Conservation (phyloP, 2,329 filamentous ascomycete genomes). For the Claviceps digitariae region DNA sequence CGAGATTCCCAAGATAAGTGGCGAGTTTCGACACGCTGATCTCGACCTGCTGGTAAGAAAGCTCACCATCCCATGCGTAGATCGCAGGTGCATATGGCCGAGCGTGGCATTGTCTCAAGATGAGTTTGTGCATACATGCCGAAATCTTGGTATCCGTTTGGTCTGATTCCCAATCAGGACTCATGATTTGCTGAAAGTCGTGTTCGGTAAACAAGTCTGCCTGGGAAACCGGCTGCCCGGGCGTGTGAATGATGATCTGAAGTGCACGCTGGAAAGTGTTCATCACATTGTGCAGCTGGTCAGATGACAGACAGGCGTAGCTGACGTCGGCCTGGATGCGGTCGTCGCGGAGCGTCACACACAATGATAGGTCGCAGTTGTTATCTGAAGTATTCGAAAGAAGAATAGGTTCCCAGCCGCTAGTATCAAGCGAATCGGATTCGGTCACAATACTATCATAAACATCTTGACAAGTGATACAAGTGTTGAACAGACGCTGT, state of each 20-base stretch:
- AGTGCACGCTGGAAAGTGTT: slow-evolving; percentile 40
- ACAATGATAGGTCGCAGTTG: slow-evolving; percentile 33
- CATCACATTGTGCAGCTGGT: slow-evolving; percentile 33
- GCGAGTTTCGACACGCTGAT: slow-evolving; percentile 25
- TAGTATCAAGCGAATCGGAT: slow-evolving; percentile 5
- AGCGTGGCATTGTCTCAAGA: slow-evolving; percentile 25
- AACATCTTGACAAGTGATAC: slow-evolving; percentile 32
- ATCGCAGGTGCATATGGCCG: slow-evolving; percentile 28
- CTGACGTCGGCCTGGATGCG: slow-evolving; percentile 30
- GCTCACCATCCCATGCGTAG: slow-evolving; percentile 30
- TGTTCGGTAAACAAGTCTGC: slow-evolving; percentile 41
- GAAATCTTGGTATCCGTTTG: slow-evolving; percentile 25
- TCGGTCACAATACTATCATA: slow-evolving; percentile 9
- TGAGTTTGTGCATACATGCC: slow-evolving; percentile 30
- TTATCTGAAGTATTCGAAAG: slow-evolving; percentile 11
- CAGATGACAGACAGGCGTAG: slow-evolving; percentile 27
- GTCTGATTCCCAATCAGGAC: slow-evolving; percentile 34
- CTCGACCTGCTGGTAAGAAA: slow-evolving; percentile 28
- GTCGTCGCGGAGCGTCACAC: slow-evolving; percentile 27
- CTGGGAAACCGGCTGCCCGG: slow-evolving; percentile 27
- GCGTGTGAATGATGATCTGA: slow-evolving; percentile 28
- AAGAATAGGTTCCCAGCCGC: slow-evolving; percentile 7
- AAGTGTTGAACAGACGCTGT: slow-evolving; percentile 36
- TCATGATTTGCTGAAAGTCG: slow-evolving; percentile 39
- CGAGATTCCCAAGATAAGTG: slow-evolving; percentile 34